Conservation (phyloP, 345 rosid species). For the Orychophragmus violaceus region DNA sequence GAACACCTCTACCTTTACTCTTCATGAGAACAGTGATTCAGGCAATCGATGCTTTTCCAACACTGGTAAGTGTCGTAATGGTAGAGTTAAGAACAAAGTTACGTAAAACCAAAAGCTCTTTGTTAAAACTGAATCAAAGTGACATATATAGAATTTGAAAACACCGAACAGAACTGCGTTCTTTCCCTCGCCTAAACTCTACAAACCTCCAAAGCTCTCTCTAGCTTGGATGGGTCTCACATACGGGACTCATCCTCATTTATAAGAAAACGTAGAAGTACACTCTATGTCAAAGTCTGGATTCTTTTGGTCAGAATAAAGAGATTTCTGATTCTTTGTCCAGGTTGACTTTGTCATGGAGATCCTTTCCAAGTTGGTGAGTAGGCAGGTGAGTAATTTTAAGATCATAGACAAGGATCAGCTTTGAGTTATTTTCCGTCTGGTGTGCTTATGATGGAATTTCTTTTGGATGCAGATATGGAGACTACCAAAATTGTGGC, state of each 20-base stretch:
- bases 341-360: slow-evolving; percentile 98
- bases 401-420: slow-evolving; percentile 10
- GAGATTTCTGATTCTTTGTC: background rate
- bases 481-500: slow-evolving; percentile 98
- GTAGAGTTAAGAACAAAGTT: background rate
- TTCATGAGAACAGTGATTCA: slow-evolving; percentile 99
- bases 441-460: background rate
- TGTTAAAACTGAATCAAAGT: background rate
- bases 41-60: slow-evolving; percentile 91
- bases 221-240: slow-evolving; percentile 2
- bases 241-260: background rate
- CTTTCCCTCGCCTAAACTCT: background rate
- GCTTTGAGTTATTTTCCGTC: background rate
- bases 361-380: slow-evolving; percentile 85
- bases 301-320: background rate
- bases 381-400: slow-evolving; percentile 63
- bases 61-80: slow-evolving; percentile 49
- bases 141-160: background rate
- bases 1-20: slow-evolving; percentile 80
- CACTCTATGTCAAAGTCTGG: too few species aligned
- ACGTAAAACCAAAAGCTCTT: background rate
- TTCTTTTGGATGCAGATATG: slow-evolving; percentile 51
- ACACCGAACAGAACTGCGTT: background rate
- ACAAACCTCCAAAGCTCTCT: background rate
- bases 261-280: background rate